A percentile compares a stretch with the other conserved stretches of the same genome.
phyloP scores from a whole-genome alignment of 2,329 filamentous ascomycete species.

The Sarocladium strictum region DNA sequence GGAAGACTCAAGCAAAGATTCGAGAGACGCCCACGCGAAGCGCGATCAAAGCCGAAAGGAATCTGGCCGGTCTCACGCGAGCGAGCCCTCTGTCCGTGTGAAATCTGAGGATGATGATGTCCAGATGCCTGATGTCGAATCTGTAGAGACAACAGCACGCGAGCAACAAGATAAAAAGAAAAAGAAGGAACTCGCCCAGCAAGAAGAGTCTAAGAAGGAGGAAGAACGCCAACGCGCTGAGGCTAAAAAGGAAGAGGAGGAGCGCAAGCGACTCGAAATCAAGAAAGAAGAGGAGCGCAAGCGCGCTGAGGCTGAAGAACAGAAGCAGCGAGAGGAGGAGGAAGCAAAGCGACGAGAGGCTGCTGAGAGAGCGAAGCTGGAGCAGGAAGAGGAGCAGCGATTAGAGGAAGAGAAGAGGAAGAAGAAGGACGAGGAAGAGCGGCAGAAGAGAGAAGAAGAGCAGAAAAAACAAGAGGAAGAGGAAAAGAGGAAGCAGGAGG shows the following conservation, averaged over 20 bases:
- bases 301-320: constrained; percentile 12
- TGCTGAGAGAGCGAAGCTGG: constrained; percentile 23
- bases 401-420: constrained; percentile 13
- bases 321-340: constrained; percentile 8
- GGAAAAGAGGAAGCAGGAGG: constrained; percentile 20
- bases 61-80: constrained; percentile 30
- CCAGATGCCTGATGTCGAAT: constrained; percentile 47
- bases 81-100: constrained; percentile 47
- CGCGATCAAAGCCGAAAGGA: constrained; percentile 37
- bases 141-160: constrained; percentile 21
- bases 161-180: constrained; percentile 32
- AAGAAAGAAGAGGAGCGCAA: constrained; percentile 21
- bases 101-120: constrained; percentile 52
- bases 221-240: constrained; percentile 25
- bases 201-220: constrained; percentile 26
- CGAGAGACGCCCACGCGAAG: constrained; percentile 15
- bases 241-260: constrained; percentile 21
- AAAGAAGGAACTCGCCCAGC: constrained; percentile 23
- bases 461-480: constrained; percentile 28
- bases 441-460: constrained; percentile 30
- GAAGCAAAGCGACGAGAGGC: constrained; percentile 18
- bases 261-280: constrained; percentile 22
- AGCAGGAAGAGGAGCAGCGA: constrained; percentile 12
- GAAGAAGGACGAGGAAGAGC: constrained; percentile 21
- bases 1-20: constrained; percentile 29